phyloP scores from a whole-genome alignment of 1,284 basidiomycete genomes.

The Apiotrichum sp. region DNA sequence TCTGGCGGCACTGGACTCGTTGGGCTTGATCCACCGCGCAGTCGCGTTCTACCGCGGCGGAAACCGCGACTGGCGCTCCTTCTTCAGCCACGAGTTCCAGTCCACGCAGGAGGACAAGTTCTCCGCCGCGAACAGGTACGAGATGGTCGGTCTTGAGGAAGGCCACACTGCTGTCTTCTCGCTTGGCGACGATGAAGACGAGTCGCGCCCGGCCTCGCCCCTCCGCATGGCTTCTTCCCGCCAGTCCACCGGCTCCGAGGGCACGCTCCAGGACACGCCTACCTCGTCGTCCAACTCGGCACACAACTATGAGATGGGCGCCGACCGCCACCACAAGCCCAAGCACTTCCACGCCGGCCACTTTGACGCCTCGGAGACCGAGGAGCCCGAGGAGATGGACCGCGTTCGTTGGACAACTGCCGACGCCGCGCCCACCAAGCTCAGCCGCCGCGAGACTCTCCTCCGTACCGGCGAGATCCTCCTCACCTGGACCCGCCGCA shows the following conservation, averaged over 20 bases:
- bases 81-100: conserved; percentile 23
- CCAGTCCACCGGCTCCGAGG: conserved; percentile 55
- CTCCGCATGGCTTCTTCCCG: conserved; percentile 5
- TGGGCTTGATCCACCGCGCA: conserved; percentile 29
- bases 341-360: conserved; percentile 14
- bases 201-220: conserved; percentile 5
- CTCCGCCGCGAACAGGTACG: conserved; percentile 23
- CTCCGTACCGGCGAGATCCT: conserved; percentile 19
- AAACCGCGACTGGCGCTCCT: conserved; percentile 23
- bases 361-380: conserved; percentile 19
- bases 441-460: neutral
- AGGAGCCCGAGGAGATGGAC: neutral
- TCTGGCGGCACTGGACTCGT: conserved; percentile 31
- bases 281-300: conserved; percentile 2
- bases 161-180: conserved; percentile 14
- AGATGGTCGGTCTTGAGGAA: conserved; percentile 32
- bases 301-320: conserved; percentile 13
- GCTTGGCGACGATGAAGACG: conserved; percentile 26
- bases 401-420: neutral
- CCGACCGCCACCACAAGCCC: conserved; percentile 19
- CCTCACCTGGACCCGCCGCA: conserved; percentile 34
- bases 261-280: conserved; percentile 56
- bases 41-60: conserved; percentile 20
- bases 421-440: neutral
- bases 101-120: conserved; percentile 10